Evolutionary conservation across 192 early-diverging fungal genomes (phyloP).

Genomic region (Backusella psychrophila): DNA sequence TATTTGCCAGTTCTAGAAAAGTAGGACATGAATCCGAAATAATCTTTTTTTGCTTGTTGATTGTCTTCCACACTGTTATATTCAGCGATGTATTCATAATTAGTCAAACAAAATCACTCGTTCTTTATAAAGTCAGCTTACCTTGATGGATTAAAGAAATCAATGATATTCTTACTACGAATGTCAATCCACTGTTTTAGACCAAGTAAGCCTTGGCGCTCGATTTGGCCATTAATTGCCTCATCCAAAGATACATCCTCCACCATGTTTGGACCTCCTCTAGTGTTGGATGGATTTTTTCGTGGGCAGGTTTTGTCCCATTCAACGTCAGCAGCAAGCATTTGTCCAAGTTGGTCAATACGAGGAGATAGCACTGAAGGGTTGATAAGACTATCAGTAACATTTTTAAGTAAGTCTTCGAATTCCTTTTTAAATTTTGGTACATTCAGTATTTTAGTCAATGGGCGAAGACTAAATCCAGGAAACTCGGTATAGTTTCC

Average conservation of each 20-base stretch:
- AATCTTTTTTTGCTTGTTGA: not conserved
- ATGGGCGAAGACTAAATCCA: not conserved
- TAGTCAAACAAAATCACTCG: not conserved
- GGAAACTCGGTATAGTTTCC: slow-evolving; percentile 23
- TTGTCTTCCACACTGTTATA: not conserved
- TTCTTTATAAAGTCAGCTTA: not conserved
- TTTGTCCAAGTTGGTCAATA: not conserved
- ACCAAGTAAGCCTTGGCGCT: not conserved
- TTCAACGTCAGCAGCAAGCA: slow-evolving; percentile 1
- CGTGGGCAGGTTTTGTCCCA: slow-evolving; percentile 4
- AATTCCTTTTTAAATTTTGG: slow-evolving; percentile 1
- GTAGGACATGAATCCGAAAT: not conserved
- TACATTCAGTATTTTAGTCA: slow-evolving; percentile 3
- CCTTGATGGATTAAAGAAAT: not conserved
- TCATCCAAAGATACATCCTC: not conserved
- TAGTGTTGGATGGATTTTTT: not conserved
- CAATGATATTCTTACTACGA: not conserved
- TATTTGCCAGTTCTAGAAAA: not conserved
- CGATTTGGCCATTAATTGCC: not conserved
- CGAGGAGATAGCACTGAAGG: not conserved
- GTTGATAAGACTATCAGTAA: not conserved
- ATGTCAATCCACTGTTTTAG: not conserved
- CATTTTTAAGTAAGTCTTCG: not conserved
- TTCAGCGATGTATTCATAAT: not conserved
- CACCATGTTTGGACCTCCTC: not conserved